Conservation (phyloP, 2,329 filamentous ascomycete genomes). For the Coleophoma crateriformis region DNA sequence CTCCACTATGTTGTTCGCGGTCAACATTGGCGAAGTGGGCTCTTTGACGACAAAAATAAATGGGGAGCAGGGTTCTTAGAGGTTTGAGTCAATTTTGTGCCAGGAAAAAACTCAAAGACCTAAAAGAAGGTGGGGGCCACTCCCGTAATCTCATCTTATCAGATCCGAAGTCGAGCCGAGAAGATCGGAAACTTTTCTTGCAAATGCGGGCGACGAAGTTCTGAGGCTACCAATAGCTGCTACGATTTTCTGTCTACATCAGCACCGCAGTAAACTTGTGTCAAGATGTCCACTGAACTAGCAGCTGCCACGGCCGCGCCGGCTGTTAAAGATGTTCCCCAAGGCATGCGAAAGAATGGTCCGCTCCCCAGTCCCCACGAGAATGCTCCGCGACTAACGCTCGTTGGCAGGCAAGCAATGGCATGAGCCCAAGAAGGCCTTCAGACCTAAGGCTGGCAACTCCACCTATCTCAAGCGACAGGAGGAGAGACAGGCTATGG, state of each 20-base stretch:
- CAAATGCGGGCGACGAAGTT: background rate
- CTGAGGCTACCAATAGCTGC: background rate
- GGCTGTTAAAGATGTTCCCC: conserved; percentile 2
- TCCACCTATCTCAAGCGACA: conserved; percentile 74
- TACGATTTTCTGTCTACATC: background rate
- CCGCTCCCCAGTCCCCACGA: conserved; percentile 13
- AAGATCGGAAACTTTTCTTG: background rate
- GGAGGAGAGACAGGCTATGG: conserved; percentile 62
- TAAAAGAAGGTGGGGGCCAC: background rate
- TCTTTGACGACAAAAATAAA: background rate
- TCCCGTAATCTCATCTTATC: background rate
- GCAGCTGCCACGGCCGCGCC: conserved; percentile 4
- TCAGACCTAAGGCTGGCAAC: conserved; percentile 74
- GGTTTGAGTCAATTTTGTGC: conserved; percentile 3
- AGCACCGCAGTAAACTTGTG: background rate
- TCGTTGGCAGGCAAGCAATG: conserved; percentile 77
- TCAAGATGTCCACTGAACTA: conserved; percentile 19
- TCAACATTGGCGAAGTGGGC: background rate
- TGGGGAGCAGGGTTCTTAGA: background rate
- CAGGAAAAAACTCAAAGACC: conserved; percentile 1
- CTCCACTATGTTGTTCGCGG: background rate
- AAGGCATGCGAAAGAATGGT: conserved; percentile 82
- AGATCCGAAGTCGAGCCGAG: background rate
- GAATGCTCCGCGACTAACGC: background rate
- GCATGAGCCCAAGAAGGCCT: conserved; percentile 78